Evolutionary conservation across 2,329 filamentous ascomycete species (phyloP), one percentile per base, ranked within the genome.

Genomic region (Drechslerella dactyloides): DNA sequence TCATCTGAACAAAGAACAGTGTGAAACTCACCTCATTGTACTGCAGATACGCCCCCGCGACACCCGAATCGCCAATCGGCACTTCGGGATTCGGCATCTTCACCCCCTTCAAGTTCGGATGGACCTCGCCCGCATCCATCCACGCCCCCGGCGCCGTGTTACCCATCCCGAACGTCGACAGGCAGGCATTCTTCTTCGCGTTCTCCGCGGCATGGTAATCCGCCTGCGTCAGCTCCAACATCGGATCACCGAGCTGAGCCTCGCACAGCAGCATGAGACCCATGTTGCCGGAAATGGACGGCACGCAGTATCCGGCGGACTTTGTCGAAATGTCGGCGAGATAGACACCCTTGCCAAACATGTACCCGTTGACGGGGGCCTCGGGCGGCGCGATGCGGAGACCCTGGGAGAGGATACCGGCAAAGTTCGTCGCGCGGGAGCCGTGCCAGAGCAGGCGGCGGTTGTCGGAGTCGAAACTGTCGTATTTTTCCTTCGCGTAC

Each of bases 261-360:
- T 96, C 91, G 76, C 91, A 96, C 1, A 96, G 86, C 17, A 96
- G 83, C 2, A 96, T 82, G 1, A 96, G 82, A 0, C 87, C 91
- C 21, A 87, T 86, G 19, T 86, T 85, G n/a, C 84, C 85, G n/a
- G 88, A 89, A 69, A 81, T 84, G 74, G 80, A 78, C 0, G 86
- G 78, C 58, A 79, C 84, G 78, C 90, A 94, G 81, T 96, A 96
- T 76, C 86, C 86, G 15, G 90, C 90, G 1, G 89, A 91, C 80
- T 96, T 96, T 78, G 86, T 89, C 0, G 87, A 89, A 84, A 92
- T 92, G 76, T 96, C 91, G 1, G 91, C 91, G 1, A 96, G 84
- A 78, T 96, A 96, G 52, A 96, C 89, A 50, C 91, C 91, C 79
- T 96, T 96, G 65, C 89, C 91, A 75, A 96, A 96, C 89, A 93